Evolutionary conservation across 1,284 basidiomycete species (phyloP).

Genomic region (Cystobasidium sp.): DNA sequence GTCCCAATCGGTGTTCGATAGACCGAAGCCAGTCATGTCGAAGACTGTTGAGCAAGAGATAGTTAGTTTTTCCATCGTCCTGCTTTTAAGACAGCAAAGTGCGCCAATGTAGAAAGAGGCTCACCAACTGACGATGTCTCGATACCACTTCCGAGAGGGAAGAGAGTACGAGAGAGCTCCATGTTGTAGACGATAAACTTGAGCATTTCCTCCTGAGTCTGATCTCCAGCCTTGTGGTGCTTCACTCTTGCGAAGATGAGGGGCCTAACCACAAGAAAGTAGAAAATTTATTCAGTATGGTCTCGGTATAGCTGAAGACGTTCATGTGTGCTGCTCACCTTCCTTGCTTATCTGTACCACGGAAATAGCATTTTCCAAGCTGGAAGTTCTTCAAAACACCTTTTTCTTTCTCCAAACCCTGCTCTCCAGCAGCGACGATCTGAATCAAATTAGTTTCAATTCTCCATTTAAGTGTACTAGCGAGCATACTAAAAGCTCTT

Average conservation of each 20-base stretch:
- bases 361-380: constrained; percentile 55
- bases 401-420: constrained; percentile 55
- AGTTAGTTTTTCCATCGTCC: constrained; percentile 44
- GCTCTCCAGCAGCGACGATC: constrained; percentile 55
- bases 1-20: constrained; percentile 43
- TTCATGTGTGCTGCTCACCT: constrained; percentile 49
- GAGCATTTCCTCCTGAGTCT: constrained; percentile 40
- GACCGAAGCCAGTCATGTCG: constrained; percentile 54
- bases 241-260: constrained; percentile 40
- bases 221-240: constrained; percentile 40
- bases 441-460: constrained; percentile 55
- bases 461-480: constrained; percentile 55
- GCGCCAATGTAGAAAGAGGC: constrained; percentile 55
- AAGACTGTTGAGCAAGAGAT: constrained; percentile 55
- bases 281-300: not conserved
- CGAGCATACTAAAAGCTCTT: constrained; percentile 56
- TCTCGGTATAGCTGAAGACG: not conserved
- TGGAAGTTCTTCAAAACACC: constrained; percentile 57
- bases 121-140: constrained; percentile 56
- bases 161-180: constrained; percentile 29
- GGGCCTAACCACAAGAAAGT: constrained; percentile 18
- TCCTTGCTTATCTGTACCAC: constrained; percentile 49
- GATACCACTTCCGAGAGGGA: constrained; percentile 55
- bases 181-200: constrained; percentile 41
- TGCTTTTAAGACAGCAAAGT: constrained; percentile 39